A percentile compares a stretch with the other conserved stretches of the same genome.
phyloP scores from a whole-genome alignment of 2,329 filamentous ascomycete genomes.

The Colletotrichum musae region DNA sequence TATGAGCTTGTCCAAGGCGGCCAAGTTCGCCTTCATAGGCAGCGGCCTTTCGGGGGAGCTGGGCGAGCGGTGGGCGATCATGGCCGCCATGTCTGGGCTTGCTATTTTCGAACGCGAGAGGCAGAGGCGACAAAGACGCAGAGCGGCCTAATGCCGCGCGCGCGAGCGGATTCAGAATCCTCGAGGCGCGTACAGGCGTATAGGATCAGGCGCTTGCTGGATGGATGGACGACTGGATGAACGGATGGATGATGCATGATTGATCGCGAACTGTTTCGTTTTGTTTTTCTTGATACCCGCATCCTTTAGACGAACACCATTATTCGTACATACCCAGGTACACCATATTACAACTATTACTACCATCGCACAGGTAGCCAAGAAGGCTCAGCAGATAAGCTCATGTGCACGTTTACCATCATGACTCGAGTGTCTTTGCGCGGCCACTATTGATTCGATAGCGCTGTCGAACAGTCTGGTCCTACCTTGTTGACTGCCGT shows the following conservation, averaged over 20 bases:
- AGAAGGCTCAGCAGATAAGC: constrained; percentile 2
- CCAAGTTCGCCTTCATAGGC: constrained; percentile 58
- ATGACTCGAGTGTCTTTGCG: constrained; percentile 17
- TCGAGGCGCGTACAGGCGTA: background rate
- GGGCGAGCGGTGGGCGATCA: constrained; percentile 59
- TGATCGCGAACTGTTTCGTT: constrained; percentile 26
- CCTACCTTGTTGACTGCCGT: background rate
- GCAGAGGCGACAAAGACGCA: constrained; percentile 18
- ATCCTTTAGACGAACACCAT: constrained; percentile 6
- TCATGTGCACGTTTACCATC: background rate
- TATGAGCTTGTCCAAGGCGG: constrained; percentile 52
- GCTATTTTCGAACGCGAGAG: constrained; percentile 40
- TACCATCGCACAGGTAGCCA: background rate
- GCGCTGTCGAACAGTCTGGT: background rate
- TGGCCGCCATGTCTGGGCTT: constrained; percentile 55
- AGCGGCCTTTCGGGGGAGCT: constrained; percentile 55
- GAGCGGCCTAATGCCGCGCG: background rate
- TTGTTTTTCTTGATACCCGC: constrained; percentile 28
- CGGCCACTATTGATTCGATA: background rate
- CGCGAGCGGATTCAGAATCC: background rate
- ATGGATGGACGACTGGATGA: background rate
- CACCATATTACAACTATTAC: background rate
- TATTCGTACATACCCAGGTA: too few relatives aligned
- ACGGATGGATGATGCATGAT: background rate
- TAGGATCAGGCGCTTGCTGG: constrained; percentile 4